phyloP scores from a whole-genome alignment of 352 stramenopile genomes.

The Phytophthora crassamura region DNA sequence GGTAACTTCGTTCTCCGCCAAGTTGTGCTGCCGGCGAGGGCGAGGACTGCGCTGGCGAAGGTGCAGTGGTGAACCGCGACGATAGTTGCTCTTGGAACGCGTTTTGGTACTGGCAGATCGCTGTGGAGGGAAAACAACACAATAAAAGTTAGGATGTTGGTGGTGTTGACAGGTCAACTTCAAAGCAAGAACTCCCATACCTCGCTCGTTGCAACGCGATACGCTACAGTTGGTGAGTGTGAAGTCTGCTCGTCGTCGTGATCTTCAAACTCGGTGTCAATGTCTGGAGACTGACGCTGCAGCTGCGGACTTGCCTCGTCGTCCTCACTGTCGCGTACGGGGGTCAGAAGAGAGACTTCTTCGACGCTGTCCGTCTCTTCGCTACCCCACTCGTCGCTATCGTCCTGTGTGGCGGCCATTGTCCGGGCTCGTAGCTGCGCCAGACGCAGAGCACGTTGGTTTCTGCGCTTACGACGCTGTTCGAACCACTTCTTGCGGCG shows the following conservation, averaged over 20 bases:
- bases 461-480: conserved; percentile 41
- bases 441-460: conserved; percentile 31
- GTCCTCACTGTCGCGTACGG: conserved; percentile 22
- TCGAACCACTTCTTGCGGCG: conserved; percentile 61
- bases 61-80: conserved; percentile 1
- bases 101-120: neutral
- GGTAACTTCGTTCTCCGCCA: conserved; percentile 7
- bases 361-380: conserved; percentile 37
- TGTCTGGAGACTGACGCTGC: neutral
- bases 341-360: conserved; percentile 56
- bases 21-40: conserved; percentile 1
- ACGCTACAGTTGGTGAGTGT: conserved; percentile 14
- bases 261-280: conserved; percentile 15
- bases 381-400: conserved; percentile 37
- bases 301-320: conserved; percentile 33
- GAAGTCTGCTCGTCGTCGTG: conserved; percentile 19
- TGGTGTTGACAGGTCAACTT: neutral
- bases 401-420: conserved; percentile 24
- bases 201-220: conserved; percentile 30
- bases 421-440: conserved; percentile 33
- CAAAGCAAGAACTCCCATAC: conserved; percentile 11
- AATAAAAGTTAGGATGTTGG: conserved; percentile 6
- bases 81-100: conserved; percentile 5
- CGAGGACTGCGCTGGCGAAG: conserved; percentile 16
- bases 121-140: conserved; percentile 6